phyloP scores from a whole-genome alignment of 2,329 filamentous ascomycete genomes.

The Curvularia spicifera region DNA sequence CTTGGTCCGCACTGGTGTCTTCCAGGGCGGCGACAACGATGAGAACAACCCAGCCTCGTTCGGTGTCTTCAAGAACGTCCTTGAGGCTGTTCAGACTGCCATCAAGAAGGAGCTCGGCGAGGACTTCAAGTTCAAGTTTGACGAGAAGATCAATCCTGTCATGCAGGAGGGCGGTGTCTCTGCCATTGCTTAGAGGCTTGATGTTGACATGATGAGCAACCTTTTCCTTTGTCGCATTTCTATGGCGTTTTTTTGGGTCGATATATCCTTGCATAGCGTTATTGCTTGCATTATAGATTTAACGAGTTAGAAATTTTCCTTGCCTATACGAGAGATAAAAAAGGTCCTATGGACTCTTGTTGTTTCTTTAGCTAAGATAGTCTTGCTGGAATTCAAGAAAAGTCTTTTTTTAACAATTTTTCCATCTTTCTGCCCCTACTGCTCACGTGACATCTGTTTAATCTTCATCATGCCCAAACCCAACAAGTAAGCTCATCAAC shows the following conservation, averaged over 20 bases:
- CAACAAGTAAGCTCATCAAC: constrained; percentile 14
- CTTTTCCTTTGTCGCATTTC: constrained; percentile 13
- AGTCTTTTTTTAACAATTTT: constrained; percentile 46
- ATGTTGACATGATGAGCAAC: background rate
- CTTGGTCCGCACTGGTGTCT: constrained; percentile 77
- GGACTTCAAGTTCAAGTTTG: constrained; percentile 76
- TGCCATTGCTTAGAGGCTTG: constrained; percentile 59
- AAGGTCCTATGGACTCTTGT: constrained; percentile 6
- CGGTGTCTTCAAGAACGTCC: constrained; percentile 75
- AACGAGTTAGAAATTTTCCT: constrained; percentile 5
- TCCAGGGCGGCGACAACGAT: constrained; percentile 78
- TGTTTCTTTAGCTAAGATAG: constrained; percentile 3
- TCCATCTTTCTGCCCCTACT: background rate
- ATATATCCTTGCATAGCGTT: constrained; percentile 18
- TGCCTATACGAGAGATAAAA: background rate
- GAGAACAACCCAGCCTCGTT: constrained; percentile 78
- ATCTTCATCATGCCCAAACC: constrained; percentile 6
- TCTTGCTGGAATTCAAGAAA: constrained; percentile 11
- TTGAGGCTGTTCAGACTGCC: constrained; percentile 72
- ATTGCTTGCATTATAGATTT: constrained; percentile 14
- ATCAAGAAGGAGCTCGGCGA: constrained; percentile 73
- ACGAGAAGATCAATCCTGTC: constrained; percentile 73
- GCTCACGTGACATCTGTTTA: background rate
- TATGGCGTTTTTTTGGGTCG: constrained; percentile 8
- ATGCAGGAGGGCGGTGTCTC: constrained; percentile 60